Base-by-base conservation (phyloP, 2,329 filamentous ascomycete species). In the Hyphodiscus sp. region DNA sequence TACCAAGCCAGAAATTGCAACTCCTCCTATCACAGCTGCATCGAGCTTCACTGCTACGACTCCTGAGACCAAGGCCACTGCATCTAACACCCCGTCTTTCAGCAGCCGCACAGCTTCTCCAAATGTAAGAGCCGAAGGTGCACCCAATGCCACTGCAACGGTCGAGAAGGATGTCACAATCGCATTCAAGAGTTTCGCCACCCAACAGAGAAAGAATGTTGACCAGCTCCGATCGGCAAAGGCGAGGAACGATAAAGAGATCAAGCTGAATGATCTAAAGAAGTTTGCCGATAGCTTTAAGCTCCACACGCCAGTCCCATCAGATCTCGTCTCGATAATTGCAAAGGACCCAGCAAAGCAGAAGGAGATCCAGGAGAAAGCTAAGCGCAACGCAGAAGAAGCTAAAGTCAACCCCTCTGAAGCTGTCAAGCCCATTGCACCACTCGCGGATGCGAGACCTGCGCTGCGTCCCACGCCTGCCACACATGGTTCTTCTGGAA, bases 331-430 rank as follows among this genome's bases (percentile, higher is more conserved):
- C 26, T 86, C 89, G 1, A 99, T 99, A 61, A 86, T 99, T 56
- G 92, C 94, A 54, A 99, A 97, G 69, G 94, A 99, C 67, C 91
- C 91, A n/a, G 80, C 76, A 45, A 99, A 96, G 74, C 94, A 97
- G 71, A 85, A 91, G 65, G 84, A 91, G 67, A 97, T 99, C 58
- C 86, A 96, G 65, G 87, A 91, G 63, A 95, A 91, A 70, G 90
- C 90, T 1, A 83, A 89, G 56, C 82, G 83, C 65, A 86, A 92
- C 61, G 85, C 83, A 2, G 84, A 89, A 58, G 81, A 84, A 58
- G 73, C 64, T 68, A 82, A 73, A 66, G 68, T 70, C 13, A 68
- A 72, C 20, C 66, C 72, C 52, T 66, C 69, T 6, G 72, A 77
- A 50, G 66, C 74, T n/a, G 61, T 71, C 18, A 75, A 70, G 52